Evolutionary conservation across 495 filamentous ascomycete species (phyloP), one percentile per base, ranked within the genome.

Genomic region (Astrothelium subdiscretum): DNA sequence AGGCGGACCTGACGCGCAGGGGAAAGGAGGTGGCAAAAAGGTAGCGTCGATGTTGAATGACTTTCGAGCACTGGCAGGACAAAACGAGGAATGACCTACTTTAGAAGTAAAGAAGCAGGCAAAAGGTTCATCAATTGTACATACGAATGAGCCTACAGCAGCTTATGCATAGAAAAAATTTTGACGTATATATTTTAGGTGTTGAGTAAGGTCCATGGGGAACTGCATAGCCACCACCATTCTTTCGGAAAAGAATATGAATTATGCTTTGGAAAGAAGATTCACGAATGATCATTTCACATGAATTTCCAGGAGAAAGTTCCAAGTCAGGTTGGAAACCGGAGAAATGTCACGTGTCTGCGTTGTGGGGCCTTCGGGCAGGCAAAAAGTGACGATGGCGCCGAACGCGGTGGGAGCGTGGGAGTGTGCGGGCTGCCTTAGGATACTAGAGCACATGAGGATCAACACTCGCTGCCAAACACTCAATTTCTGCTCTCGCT

Each of bases 1-100:
- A 80, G 86, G 70, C 87, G 80, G 74, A 80, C 8, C 11, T 54
- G 48, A 54, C 8, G 48, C 8, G 8, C 22, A 20, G 48, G 10
- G 1, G 12, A 20, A 29, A 20, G 48, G 15, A 20, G 11, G 29
- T 10, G 24, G 15, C 5, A 26, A 54, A 29, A 38, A 38, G 35
- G 15, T 38, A 15, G 35, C 15, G 35, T 6, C 15, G 35, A 15
- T 15, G 15, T 38, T n/a, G 35, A 15, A 15, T 6, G 2, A 54
- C 24, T 12, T 54, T 29, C 24, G 48, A 27, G n/a, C 24, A n/a
- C 5, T 20, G 20, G 42, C 42, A 48, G 3, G 42, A n/a, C 35
- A 15, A 15, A 6, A 38, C 35, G 6, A 15, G 35, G 6, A 38
- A 38, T 38, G 6, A 38, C 6, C 35, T 6, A 38, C 15, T 38